phyloP scores from a whole-genome alignment of 495 filamentous ascomycete genomes.

The Apodospora peruviana region DNA sequence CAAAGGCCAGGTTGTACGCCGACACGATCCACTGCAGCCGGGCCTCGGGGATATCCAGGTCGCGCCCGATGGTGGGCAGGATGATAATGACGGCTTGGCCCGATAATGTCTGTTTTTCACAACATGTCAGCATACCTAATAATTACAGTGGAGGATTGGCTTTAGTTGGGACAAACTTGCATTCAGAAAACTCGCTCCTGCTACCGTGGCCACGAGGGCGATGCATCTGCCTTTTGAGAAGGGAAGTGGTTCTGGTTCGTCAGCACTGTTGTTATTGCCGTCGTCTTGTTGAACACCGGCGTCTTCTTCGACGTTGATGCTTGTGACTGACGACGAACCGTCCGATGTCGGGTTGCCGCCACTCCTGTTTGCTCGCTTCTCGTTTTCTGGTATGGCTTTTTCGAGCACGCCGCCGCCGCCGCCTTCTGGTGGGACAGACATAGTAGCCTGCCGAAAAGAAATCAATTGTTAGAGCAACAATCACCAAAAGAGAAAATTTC shows the following conservation, averaged over 20 bases:
- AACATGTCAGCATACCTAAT: too few relatives aligned
- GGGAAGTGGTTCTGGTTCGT: conserved; percentile 24
- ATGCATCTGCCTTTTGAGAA: conserved; percentile 44
- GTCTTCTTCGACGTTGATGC: conserved; percentile 5
- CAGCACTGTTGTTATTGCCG: neutral
- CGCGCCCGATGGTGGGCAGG: conserved; percentile 50
- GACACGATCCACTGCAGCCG: conserved; percentile 61
- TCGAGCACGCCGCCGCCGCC: too few relatives aligned
- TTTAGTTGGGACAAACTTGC: conserved; percentile 23
- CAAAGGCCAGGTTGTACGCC: conserved; percentile 58
- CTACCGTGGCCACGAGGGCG: conserved; percentile 42
- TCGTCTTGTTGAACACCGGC: neutral
- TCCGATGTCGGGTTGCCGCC: conserved; percentile 14
- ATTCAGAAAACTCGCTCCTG: conserved; percentile 52
- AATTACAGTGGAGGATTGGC: neutral
- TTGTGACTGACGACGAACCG: conserved; percentile 11
- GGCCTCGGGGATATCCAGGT: conserved; percentile 48
- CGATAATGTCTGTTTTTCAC: conserved; percentile 59
- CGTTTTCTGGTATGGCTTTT: too few relatives aligned
- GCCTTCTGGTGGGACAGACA: too few relatives aligned
- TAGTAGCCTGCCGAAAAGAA: too few relatives aligned
- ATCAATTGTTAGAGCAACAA: too few relatives aligned
- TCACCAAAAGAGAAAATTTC: too few relatives aligned
- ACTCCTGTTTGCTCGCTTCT: too few relatives aligned
- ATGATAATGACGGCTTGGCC: conserved; percentile 57